A percentile compares a stretch with the other conserved stretches of the same genome.
Conservation (phyloP, 2,329 filamentous ascomycete genomes). For the Lachnellula hyalina region DNA sequence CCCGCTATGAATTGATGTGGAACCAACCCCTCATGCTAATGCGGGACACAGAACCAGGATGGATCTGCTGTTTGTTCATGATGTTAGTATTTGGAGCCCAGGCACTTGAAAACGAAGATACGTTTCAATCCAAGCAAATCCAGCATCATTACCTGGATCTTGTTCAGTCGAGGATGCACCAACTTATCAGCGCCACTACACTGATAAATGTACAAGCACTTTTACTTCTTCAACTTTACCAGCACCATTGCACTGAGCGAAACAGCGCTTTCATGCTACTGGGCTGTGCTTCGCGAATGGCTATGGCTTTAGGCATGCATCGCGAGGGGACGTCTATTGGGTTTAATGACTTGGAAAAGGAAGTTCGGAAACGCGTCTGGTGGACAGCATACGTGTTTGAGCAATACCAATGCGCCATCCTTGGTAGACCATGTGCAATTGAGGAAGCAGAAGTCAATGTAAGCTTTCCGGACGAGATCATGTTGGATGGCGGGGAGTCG, state of each 20-base stretch:
- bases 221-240: constrained; percentile 37
- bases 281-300: constrained; percentile 38
- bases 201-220: constrained; percentile 39
- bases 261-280: constrained; percentile 38
- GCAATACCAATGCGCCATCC: constrained; percentile 28
- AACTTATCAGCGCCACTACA: constrained; percentile 34
- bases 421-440: constrained; percentile 28
- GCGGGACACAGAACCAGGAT: constrained; percentile 35
- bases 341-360: constrained; percentile 30
- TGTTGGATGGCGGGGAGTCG: constrained; percentile 24
- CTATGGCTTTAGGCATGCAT: constrained; percentile 40
- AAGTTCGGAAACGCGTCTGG: constrained; percentile 28
- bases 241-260: constrained; percentile 38
- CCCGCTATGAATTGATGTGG: constrained; percentile 35
- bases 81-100: constrained; percentile 39
- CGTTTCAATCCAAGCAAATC: constrained; percentile 28
- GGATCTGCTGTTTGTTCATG: constrained; percentile 38
- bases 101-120: constrained; percentile 30
- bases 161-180: constrained; percentile 32
- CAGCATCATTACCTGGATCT: constrained; percentile 32
- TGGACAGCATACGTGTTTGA: constrained; percentile 29
- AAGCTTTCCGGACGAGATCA: constrained; percentile 24
- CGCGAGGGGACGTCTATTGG: constrained; percentile 35
- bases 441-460: constrained; percentile 28
- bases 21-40: constrained; percentile 19